Evolutionary conservation across 176 grass and related monocot species (phyloP), one percentile per base, ranked within the genome.

Genomic region (Zea luxurians): DNA sequence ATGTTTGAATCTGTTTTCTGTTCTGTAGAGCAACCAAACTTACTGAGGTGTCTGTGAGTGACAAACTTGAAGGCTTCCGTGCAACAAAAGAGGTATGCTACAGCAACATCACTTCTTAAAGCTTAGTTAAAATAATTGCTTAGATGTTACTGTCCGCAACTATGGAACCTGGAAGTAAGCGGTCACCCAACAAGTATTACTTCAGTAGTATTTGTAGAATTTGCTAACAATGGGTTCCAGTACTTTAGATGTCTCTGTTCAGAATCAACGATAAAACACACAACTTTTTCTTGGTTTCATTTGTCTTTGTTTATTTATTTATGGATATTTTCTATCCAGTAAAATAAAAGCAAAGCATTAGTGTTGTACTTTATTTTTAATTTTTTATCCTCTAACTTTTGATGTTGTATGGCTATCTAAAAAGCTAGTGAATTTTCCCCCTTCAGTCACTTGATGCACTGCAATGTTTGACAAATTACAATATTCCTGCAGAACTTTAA

Each of bases 31-130:
- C 73, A 48, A 61, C 76, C 48, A 93, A 99, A 89, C 92, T 99
- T 73, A 95, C 96, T 2, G 96, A 99, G 88, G 89, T 95, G 83
- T 89, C 92, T 77, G 90, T 91, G 46, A 95, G 92, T 79, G 92
- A 95, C 89, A 98, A 98, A 86, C 89, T 98, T 44, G 96, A 98
- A 89, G 76, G 92, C 61, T 98, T 98, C 62, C 96, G 96, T 87
- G 89, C 96, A 50, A 77, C 86, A 48, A 87, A 92, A 86, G 85
- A 98, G 90, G 96, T 98, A 87, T 90, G 68, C 34, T 40, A 58
- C 46, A 66, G 40, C 8, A 69, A 8, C 55, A 42, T 70, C 42
- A 63, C 13, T 55, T 7, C 50, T 52, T 46, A 8, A 81, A 64
- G 7, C 16, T 38, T 11, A 66, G 27, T 13, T 78, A 10, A 16